Base-by-base conservation (phyloP, 305 asterid genomes). In the Fraxinus nigra region DNA sequence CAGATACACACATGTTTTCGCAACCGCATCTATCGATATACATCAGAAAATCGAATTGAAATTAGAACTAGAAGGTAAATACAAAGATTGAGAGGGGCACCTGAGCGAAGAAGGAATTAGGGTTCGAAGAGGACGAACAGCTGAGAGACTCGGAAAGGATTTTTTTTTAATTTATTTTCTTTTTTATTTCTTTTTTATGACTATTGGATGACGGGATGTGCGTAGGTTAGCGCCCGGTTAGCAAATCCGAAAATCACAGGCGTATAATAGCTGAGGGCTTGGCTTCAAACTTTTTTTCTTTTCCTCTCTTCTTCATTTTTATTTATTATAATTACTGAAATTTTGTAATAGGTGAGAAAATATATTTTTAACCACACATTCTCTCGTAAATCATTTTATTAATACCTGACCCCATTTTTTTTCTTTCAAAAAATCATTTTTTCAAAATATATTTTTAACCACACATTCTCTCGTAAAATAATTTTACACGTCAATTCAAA, bases 51-150 rank as follows among this genome's bases (percentile, higher is more conserved):
- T 18, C 54, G 18, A 48, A 24, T 6, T 11, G 67, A 40, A 63
- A 78, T 74, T 26, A 75, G 72, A 13, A 26, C 48, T 70, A 8
- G 34, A 37, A 81, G 37, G 22, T 56, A 4, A 16, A 77, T 30
- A 59, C 4, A 72, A 18, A 14, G 59, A 43, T 59, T 22, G 40
- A 48, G 38, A 81, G 20, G 30, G 10, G 35, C 79, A 83, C 88
- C 86, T 34, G 86, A 33, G 54, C 35, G 28, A 54, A 80, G 3
- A 34, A 1, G 14, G 28, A 59, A 6, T 14, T 54, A 54, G 72
- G 51, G 38, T 33, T 33, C 81, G n/a, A 8, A 7, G 14, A 11
- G 30, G 22, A 77, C 51, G 16, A 54, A 56, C 48, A 54, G 18
- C 18, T 16, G 51, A 78, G 20, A 18, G 33, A 7, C 13, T 2